Conservation (phyloP, 441 rosid species). For the Erodium texanum region DNA sequence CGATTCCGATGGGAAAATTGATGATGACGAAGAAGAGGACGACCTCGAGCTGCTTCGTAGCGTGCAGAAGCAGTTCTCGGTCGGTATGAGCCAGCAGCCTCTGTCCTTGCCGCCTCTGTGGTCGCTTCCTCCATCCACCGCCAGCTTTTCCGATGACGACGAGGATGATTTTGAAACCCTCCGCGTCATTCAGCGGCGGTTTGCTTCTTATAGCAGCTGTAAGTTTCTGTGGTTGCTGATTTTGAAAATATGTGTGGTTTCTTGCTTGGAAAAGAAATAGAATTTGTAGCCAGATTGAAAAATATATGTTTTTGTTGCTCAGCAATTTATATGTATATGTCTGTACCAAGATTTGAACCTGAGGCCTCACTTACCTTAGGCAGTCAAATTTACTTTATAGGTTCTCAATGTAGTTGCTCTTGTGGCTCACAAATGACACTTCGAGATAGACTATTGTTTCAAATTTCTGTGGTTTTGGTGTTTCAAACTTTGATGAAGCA, state of each 20-base stretch:
- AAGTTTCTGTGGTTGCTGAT: not conserved
- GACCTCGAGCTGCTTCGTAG: constrained; percentile 50
- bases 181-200: constrained; percentile 55
- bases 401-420: no score
- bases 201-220: constrained; percentile 41
- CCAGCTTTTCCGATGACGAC: constrained; percentile 25
- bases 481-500: not conserved
- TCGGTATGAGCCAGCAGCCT: constrained; percentile 20
- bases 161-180: constrained; percentile 72
- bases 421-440: not conserved
- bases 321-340: no score
- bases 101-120: constrained; percentile 23
- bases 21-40: constrained; percentile 26
- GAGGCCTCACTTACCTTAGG: no score
- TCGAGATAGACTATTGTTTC: not conserved
- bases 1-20: constrained; percentile 20
- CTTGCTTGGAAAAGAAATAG: no score
- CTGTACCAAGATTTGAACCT: no score
- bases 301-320: no score
- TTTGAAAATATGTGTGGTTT: no score
- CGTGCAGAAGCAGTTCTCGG: constrained; percentile 39
- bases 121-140: constrained; percentile 16
- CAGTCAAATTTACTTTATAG: no score
- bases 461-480: not conserved
- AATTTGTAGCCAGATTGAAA: no score